Evolutionary conservation across 2,329 filamentous ascomycete species (phyloP), one percentile per base, ranked within the genome.

Genomic region (Clonostachys chloroleuca): DNA sequence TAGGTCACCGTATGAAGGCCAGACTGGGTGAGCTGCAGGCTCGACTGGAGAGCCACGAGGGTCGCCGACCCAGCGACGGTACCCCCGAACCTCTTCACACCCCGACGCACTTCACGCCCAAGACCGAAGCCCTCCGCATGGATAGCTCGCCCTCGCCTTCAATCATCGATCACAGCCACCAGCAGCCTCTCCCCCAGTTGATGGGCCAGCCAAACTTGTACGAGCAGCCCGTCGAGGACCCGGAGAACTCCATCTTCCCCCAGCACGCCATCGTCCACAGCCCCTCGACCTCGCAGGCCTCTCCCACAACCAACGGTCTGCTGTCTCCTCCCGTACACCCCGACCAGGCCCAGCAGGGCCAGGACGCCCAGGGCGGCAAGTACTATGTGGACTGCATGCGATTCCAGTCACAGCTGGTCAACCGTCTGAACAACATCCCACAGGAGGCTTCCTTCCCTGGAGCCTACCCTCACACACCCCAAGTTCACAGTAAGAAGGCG

Each of bases 1-100:
- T 33, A 63, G 60, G 60, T 36, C 56, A 63, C 40, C 59, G 60
- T 14, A 61, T 63, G 59, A 63, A 63, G 48, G 58, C 55, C 18
- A 53, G 56, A 16, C 55, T 63, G 35, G 58, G 57, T 20, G 57
- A 62, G 41, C 55, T 63, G 6, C 59, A 63, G 39, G 59, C 59
- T 12, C 52, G 56, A 40, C 52, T 63, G 16, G 59, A 62, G 39
- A 56, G 49, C 43, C 59, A 60, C 45, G 59, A 63, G 45, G 50
- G 49, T 9, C 49, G 47, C 9, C 46, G 52, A 8, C 45, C 42
- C 14, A 42, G 45, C 24, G 40, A 34, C 30, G 36, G 36, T 8
- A 39, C 36, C 14, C 14, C 36, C 7, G 16, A 18, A 3, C 18
- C 18, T 4, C 40, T 30, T 30, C 24, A 30, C 24, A 34, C 35